These are phyloP conservation scores for Pseudogymnoascus sp. DNA, from an alignment of 2,329 filamentous ascomycete genomes.

Conservation along the genomic window DNA sequence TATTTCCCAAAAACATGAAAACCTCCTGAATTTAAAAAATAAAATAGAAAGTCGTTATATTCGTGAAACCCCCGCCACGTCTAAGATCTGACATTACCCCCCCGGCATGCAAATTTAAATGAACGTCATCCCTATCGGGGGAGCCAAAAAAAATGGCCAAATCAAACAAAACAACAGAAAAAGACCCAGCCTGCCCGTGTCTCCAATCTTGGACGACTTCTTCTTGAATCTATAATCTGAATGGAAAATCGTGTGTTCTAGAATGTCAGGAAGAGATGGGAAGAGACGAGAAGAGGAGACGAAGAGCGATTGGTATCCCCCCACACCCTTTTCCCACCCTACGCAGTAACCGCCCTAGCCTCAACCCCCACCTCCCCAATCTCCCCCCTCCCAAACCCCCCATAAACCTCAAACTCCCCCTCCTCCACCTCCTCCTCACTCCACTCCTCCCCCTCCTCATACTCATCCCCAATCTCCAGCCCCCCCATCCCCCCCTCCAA, in stretches of 20 bases:
- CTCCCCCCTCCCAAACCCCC: background rate
- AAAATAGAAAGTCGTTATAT: background rate
- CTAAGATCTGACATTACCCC: background rate
- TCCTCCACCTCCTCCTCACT: too few relatives aligned
- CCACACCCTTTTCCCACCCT: background rate
- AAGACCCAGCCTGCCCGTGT: too few relatives aligned
- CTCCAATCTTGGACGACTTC: too few relatives aligned
- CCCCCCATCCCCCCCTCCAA: background rate
- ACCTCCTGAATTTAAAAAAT: background rate
- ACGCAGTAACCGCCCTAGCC: background rate
- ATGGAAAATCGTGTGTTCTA: too few relatives aligned
- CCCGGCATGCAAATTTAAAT: background rate
- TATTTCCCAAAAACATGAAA: too few relatives aligned
- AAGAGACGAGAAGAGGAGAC: too few relatives aligned
- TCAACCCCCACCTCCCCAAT: background rate
- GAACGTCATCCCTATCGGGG: background rate
- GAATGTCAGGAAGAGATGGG: too few relatives aligned
- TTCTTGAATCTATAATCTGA: too few relatives aligned
- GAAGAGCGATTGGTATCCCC: background rate
- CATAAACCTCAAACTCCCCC: too few relatives aligned
- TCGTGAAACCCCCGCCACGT: background rate
- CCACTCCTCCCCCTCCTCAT: too few relatives aligned
- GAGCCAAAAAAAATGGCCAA: too few relatives aligned
- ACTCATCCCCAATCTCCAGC: background rate
- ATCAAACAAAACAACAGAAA: too few relatives aligned